A percentile compares a stretch with the other conserved stretches of the same genome.
Evolutionary conservation across 208 protist genomes (phyloP).

Genomic region (Leptomonas seymouri): DNA sequence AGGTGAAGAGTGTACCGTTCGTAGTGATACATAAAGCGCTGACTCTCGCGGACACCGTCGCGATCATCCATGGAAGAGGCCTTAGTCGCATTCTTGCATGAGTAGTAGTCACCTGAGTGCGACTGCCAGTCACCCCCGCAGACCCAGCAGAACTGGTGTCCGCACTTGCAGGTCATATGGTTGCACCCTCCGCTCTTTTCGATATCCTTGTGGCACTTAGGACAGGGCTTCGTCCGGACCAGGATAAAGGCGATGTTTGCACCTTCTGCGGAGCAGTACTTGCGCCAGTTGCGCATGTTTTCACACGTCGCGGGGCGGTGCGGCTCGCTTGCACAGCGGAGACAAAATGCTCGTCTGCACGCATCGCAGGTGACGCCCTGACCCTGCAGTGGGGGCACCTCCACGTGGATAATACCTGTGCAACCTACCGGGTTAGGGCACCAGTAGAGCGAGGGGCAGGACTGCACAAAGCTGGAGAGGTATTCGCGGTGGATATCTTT

Average conservation of each 20-base stretch:
- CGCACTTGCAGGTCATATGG: conserved; percentile 90
- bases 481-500: conserved; percentile 34
- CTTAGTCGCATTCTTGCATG: conserved; percentile 20
- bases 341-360: conserved; percentile 52
- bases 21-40: conserved; percentile 28
- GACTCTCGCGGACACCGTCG: background rate
- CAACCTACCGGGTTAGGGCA: conserved; percentile 76
- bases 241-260: conserved; percentile 61
- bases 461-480: conserved; percentile 24
- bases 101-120: conserved; percentile 47
- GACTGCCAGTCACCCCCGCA: conserved; percentile 67
- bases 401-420: conserved; percentile 46
- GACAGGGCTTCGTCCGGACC: conserved; percentile 76
- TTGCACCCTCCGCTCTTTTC: conserved; percentile 94
- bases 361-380: conserved; percentile 51
- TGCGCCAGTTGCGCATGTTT: conserved; percentile 50
- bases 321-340: conserved; percentile 38
- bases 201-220: conserved; percentile 70
- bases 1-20: conserved; percentile 29
- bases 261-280: conserved; percentile 47
- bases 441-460: conserved; percentile 52
- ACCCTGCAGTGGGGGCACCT: conserved; percentile 38
- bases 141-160: conserved; percentile 89
- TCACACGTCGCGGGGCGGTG: conserved; percentile 67
- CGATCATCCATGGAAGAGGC: background rate